phyloP scores from a whole-genome alignment of 164 flowering plant genomes.

The Vitis cinerea region DNA sequence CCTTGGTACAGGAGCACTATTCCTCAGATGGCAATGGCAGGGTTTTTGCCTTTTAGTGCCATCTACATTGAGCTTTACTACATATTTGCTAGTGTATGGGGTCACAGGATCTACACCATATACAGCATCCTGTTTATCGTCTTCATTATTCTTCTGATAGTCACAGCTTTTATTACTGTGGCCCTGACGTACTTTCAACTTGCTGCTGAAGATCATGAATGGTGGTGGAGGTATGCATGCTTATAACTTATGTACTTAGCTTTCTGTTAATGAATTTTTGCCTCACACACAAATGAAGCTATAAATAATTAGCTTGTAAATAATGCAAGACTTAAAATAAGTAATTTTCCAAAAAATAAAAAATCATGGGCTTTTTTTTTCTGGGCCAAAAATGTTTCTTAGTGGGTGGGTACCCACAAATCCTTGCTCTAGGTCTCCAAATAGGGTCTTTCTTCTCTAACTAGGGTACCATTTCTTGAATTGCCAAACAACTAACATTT shows the following conservation, averaged over 20 bases:
- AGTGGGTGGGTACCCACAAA: no score
- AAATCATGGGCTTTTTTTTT: no score
- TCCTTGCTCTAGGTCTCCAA: no score
- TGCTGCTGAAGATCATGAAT: conserved; percentile 45
- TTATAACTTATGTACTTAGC: no score
- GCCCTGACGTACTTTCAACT: conserved; percentile 42
- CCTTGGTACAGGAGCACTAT: conserved; percentile 38
- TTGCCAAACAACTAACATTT: no score
- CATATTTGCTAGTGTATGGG: conserved; percentile 46
- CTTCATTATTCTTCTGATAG: conserved; percentile 40
- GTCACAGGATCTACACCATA: conserved; percentile 43
- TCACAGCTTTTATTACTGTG: conserved; percentile 40
- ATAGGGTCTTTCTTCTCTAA: no score
- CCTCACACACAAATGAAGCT: no score
- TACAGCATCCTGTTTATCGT: conserved; percentile 44
- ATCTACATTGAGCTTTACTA: conserved; percentile 44
- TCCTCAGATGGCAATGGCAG: conserved; percentile 50
- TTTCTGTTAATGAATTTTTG: background rate
- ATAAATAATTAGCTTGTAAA: no score
- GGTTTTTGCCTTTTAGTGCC: conserved; percentile 43
- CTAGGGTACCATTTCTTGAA: no score
- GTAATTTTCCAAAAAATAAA: no score
- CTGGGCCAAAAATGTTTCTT: no score
- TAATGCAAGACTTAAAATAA: no score
- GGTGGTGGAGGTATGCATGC: conserved; percentile 41